A percentile compares a stretch with the other conserved stretches of the same genome.
Evolutionary conservation across 768 basidiomycete species (phyloP).

Genomic region (Mycena capillaripes): DNA sequence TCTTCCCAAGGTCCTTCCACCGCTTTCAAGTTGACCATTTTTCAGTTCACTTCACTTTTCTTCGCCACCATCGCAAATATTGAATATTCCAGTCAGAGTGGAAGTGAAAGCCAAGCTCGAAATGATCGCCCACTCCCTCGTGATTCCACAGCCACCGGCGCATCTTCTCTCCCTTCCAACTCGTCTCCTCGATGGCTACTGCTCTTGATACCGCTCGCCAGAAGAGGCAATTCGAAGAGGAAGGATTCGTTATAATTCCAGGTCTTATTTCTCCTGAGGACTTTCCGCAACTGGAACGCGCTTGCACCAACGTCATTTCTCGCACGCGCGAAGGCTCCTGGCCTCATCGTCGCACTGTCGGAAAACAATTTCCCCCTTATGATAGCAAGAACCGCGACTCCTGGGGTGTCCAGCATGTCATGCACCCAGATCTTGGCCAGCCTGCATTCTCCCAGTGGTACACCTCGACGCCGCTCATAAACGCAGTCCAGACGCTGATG

Average conservation of each 20-base stretch:
- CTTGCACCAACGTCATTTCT: constrained; percentile 64
- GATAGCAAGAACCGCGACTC: constrained; percentile 71
- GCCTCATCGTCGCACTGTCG: constrained; percentile 78
- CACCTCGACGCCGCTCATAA: constrained; percentile 64
- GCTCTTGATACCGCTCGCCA: constrained; percentile 22
- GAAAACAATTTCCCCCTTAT: constrained; percentile 85
- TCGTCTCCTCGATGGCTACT: neutral
- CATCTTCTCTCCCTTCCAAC: neutral
- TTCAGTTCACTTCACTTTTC: too few species aligned
- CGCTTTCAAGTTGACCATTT: too few species aligned
- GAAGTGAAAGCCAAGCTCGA: too few species aligned
- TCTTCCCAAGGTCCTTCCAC: too few species aligned
- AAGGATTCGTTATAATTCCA: constrained; percentile 77
- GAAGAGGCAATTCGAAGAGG: constrained; percentile 65
- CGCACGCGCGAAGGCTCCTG: constrained; percentile 73
- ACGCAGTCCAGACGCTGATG: constrained; percentile 61
- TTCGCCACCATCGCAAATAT: too few species aligned
- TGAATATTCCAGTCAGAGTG: neutral
- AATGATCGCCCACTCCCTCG: too few species aligned
- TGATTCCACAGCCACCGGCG: neutral
- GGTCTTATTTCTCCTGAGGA: constrained; percentile 62
- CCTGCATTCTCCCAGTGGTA: constrained; percentile 77
- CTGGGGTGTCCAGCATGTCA: constrained; percentile 87
- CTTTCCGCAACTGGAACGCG: constrained; percentile 57
- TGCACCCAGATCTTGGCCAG: constrained; percentile 81